These are phyloP conservation scores for Aaosphaeria arxii DNA, from an alignment of 2,329 filamentous ascomycete species.

Conservation along the genomic window DNA sequence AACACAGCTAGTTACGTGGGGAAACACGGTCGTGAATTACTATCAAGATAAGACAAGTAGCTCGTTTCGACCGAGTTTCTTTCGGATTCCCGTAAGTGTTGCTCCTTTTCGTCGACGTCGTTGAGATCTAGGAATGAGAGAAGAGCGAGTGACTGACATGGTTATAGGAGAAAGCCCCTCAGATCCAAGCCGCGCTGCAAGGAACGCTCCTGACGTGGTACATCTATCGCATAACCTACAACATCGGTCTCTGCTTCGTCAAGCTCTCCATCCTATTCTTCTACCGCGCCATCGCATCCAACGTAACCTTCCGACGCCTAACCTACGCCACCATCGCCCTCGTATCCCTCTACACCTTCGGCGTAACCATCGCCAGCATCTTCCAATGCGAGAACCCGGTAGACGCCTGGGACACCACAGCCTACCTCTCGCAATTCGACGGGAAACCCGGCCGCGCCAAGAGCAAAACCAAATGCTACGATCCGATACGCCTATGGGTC, in stretches of 20 bases:
- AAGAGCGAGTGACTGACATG: not conserved
- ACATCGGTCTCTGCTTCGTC: conserved; percentile 18
- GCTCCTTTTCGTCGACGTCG: too few relatives aligned
- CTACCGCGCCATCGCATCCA: conserved; percentile 34
- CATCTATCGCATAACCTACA: conserved; percentile 31
- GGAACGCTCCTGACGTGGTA: conserved; percentile 33
- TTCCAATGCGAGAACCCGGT: conserved; percentile 33
- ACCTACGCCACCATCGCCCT: conserved; percentile 28
- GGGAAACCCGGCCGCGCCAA: conserved; percentile 13
- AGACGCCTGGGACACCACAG: conserved; percentile 22
- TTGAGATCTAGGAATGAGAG: too few relatives aligned
- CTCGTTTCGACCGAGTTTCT: conserved; percentile 18
- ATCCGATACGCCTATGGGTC: conserved; percentile 29
- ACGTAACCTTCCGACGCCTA: conserved; percentile 26
- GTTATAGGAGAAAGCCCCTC: conserved; percentile 25
- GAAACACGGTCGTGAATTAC: conserved; percentile 33
- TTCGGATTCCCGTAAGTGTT: conserved; percentile 22
- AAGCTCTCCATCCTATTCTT: conserved; percentile 24
- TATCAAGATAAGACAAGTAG: conserved; percentile 31
- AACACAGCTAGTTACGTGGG: conserved; percentile 32
- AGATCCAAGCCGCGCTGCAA: conserved; percentile 17
- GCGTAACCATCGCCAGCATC: conserved; percentile 20
- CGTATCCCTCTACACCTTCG: conserved; percentile 28
- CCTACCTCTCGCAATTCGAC: conserved; percentile 31
- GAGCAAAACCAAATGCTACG: conserved; percentile 24